Base-by-base conservation (phyloP, 192 early-diverging fungal genomes). In the Coemansia sp. region DNA sequence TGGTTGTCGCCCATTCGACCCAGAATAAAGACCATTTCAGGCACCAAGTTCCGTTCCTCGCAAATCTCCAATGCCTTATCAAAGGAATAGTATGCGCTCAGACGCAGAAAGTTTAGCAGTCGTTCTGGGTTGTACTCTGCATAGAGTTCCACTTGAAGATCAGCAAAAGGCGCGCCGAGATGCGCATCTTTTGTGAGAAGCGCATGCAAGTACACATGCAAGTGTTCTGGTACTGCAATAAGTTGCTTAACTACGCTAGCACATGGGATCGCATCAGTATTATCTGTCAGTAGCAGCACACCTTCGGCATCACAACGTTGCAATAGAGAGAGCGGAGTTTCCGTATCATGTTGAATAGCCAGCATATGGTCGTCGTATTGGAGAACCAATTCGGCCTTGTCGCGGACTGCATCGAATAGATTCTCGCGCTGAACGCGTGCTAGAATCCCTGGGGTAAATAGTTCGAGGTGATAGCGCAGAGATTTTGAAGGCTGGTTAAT, bases 1-100 rank as follows among this genome's bases (percentile, higher is more conserved):
- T 94, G 90, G 69, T 95, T 97, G 60, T 99, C 87, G 50, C 97
- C 97, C 94, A 98, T 96, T 14, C 97, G 93, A 8, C 97, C 96
- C 51, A 98, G 80, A 31, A 99, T 75, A 69, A 89, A 98, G 0
- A 99, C 94, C 96, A 98, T 99, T 68, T 97, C 97, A 10, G 94
- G 93, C 7, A 99, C 92, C 60, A 99, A 78, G 58, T 89, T 90
- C 32, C 89, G 87, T 60, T 86, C 68, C 74, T 97, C 90, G 67
- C 94, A 96, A 24, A 92, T 82, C 50, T 83, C 60, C 60, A 76
- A 34, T 59, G 88, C 91, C 81, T 84, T 82, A 60, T 93, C 88
- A 24, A 95, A 69, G 21, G 89, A 87, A 64, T 89, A 94, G 65
- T 83, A 88, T 55, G 85, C 86, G 65, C 89, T 92, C 8, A 85